Percentiles rank a stretch among this genome's conserved stretches.
Evolutionary conservation across 2,329 filamentous ascomycete genomes (phyloP).

Genomic region (Trichocomaceae sp.): DNA sequence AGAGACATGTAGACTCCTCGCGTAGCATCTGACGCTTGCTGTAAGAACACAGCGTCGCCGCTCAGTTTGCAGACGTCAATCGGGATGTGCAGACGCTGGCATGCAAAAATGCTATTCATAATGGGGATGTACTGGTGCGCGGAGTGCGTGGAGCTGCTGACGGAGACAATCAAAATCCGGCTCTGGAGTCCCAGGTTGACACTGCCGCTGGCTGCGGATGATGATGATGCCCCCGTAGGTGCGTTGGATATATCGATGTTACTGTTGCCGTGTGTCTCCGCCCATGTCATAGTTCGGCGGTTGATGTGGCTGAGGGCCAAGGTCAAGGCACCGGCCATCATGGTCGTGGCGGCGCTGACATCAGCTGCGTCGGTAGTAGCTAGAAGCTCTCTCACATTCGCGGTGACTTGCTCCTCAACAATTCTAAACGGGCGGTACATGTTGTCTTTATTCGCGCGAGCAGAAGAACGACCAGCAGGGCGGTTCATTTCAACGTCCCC

Average conservation of each 20-base stretch:
- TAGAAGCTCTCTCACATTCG: slow-evolving; percentile 68
- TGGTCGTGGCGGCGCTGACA: slow-evolving; percentile 64
- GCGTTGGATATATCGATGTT: slow-evolving; percentile 32
- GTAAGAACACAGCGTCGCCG: slow-evolving; percentile 82
- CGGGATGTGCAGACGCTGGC: slow-evolving; percentile 76
- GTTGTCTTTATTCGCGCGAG: slow-evolving; percentile 53
- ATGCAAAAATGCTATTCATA: slow-evolving; percentile 98
- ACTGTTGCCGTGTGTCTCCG: slow-evolving; percentile 48
- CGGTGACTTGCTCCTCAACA: slow-evolving; percentile 73
- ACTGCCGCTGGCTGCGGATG: slow-evolving; percentile 24
- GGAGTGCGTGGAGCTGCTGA: slow-evolving; percentile 81
- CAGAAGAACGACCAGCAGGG: slow-evolving; percentile 22
- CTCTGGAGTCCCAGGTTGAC: slow-evolving; percentile 53
- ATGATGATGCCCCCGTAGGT: slow-evolving; percentile 12
- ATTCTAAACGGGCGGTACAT: slow-evolving; percentile 90
- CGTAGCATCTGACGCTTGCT: slow-evolving; percentile 77
- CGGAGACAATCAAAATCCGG: slow-evolving; percentile 82
- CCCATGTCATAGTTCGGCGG: slow-evolving; percentile 63
- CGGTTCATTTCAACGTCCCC: slow-evolving; percentile 55
- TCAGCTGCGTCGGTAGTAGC: slow-evolving; percentile 59
- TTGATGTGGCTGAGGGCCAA: slow-evolving; percentile 87
- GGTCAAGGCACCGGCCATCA: slow-evolving; percentile 84
- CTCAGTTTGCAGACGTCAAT: slow-evolving; percentile 87
- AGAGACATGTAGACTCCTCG: slow-evolving; percentile 62
- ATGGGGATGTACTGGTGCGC: slow-evolving; percentile 91